Evolutionary conservation across 345 rosid species (phyloP).

Genomic region (Eucalyptus rudis): DNA sequence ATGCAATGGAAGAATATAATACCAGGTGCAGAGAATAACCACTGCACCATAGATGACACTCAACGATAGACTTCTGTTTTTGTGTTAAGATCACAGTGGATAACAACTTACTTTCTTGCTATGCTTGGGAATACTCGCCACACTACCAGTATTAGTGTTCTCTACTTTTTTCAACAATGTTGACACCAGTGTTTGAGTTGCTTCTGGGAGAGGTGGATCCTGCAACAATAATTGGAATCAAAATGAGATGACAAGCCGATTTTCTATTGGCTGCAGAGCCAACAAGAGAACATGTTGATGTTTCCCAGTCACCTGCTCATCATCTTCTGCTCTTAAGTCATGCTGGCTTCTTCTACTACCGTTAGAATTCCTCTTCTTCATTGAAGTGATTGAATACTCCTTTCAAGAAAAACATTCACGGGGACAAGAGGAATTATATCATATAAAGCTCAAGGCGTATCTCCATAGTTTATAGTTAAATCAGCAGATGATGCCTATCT

Average conservation of each 20-base stretch:
- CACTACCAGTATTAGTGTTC: slow-evolving; percentile 30
- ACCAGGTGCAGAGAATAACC: neutral
- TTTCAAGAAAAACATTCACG: slow-evolving; percentile 1
- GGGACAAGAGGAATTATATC: neutral
- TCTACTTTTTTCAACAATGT: slow-evolving; percentile 41
- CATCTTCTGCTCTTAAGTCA: slow-evolving; percentile 13
- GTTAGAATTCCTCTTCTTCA: slow-evolving; percentile 35
- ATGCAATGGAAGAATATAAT: neutral
- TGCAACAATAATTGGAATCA: slow-evolving; percentile 1
- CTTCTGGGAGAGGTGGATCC: slow-evolving; percentile 36
- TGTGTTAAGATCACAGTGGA: neutral
- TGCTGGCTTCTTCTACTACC: slow-evolving; percentile 27
- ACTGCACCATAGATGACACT: neutral
- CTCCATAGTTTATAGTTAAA: neutral
- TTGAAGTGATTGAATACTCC: slow-evolving; percentile 56
- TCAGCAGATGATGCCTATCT: neutral
- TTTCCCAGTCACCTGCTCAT: slow-evolving; percentile 31
- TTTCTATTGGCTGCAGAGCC: neutral
- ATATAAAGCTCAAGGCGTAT: neutral
- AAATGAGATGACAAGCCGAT: neutral
- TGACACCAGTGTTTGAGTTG: slow-evolving; percentile 49
- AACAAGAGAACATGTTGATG: neutral
- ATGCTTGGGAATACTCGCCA: slow-evolving; percentile 43
- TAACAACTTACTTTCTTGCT: slow-evolving; percentile 46
- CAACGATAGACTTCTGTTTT: neutral